Conservation (phyloP, 805 yeast genomes). For the Starmera quercuum region DNA sequence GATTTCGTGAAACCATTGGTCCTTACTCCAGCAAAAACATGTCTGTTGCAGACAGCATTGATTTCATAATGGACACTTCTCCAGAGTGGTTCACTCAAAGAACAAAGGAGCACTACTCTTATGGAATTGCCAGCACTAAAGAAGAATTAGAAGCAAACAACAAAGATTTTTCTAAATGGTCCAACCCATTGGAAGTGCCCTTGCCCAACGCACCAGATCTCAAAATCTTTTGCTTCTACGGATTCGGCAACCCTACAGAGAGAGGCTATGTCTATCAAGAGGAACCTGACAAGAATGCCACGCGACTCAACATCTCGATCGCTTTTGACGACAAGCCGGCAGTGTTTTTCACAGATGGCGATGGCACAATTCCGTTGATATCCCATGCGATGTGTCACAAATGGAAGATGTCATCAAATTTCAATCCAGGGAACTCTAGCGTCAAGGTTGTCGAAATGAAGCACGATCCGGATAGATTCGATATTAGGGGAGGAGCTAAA, state of each 20-base stretch:
- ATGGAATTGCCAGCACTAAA: constrained; percentile 58
- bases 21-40: constrained; percentile 40
- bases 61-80: constrained; percentile 51
- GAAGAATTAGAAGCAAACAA: constrained; percentile 59
- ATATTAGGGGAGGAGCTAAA: constrained; percentile 93
- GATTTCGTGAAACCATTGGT: constrained; percentile 44
- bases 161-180: constrained; percentile 74
- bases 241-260: constrained; percentile 96
- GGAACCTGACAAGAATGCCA: constrained; percentile 42
- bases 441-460: constrained; percentile 85
- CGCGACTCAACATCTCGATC: constrained; percentile 63
- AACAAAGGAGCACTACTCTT: constrained; percentile 65
- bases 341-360: constrained; percentile 85
- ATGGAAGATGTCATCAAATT: constrained; percentile 68
- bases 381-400: constrained; percentile 89
- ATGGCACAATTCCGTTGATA: constrained; percentile 85
- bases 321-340: constrained; percentile 56
- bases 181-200: constrained; percentile 89
- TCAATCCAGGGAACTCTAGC: constrained; percentile 68
- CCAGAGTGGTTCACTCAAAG: constrained; percentile 74
- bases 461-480: constrained; percentile 91
- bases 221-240: constrained; percentile 85
- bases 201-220: constrained; percentile 91
- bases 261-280: constrained; percentile 83
- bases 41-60: constrained; percentile 62